A percentile compares a stretch with the other conserved stretches of the same genome.
Evolutionary conservation across 164 flowering plant genomes (phyloP).

Genomic region (Vitis vinifera): ASM3070453v1 NC_081805.1:2060501-2061000

Average conservation of each 20-base stretch:
- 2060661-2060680: conserved; percentile 34
- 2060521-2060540: conserved; percentile 22
- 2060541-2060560: conserved; percentile 28
- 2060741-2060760: conserved; percentile 36
- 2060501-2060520: conserved; percentile 18
- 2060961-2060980: too few species aligned
- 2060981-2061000: too few species aligned
- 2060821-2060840: conserved; percentile 57
- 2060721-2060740: conserved; percentile 27
- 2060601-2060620: conserved; percentile 25
- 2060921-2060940: too few species aligned
- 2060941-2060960: background rate
- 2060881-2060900: conserved; percentile 42
- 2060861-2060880: conserved; percentile 42
- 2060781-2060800: conserved; percentile 47
- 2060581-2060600: conserved; percentile 21
- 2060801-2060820: conserved; percentile 59
- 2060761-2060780: conserved; percentile 27
- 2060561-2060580: conserved; percentile 23
- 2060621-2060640: conserved; percentile 29
- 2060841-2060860: conserved; percentile 41
- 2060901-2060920: background rate
- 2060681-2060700: conserved; percentile 56
- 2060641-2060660: conserved; percentile 30
- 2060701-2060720: conserved; percentile 43